Percentiles rank a stretch among this genome's conserved stretches.
Conservation (phyloP, 2,329 filamentous ascomycete species). For the Colletotrichum sp. region DNA sequence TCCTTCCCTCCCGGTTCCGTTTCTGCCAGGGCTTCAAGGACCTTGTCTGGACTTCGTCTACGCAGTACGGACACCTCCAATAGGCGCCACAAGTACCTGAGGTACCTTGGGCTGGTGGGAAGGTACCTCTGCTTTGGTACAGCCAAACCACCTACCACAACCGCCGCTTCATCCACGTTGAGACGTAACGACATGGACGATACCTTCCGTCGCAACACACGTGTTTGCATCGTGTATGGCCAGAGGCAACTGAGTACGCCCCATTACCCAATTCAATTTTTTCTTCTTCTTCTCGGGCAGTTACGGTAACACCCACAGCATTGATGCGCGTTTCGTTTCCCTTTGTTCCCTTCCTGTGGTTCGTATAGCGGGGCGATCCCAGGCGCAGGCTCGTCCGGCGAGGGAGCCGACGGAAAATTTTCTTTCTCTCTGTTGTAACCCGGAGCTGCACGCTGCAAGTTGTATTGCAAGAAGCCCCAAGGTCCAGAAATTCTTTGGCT, state of each 20-base stretch:
- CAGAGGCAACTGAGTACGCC: neutral
- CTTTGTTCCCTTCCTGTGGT: neutral
- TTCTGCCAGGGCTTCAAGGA: neutral
- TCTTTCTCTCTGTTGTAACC: neutral
- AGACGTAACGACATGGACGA: neutral
- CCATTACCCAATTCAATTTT: neutral
- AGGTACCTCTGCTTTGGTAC: neutral
- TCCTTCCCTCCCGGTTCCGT: slow-evolving; percentile 6
- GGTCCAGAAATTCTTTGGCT: neutral
- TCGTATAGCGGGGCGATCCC: neutral
- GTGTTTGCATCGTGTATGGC: slow-evolving; percentile 5
- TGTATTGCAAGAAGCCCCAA: neutral
- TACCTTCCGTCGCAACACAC: neutral
- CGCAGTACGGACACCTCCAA: neutral
- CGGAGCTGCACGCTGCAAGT: neutral
- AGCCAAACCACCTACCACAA: slow-evolving; percentile 2
- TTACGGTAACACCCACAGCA: neutral
- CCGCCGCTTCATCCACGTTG: slow-evolving; percentile 11
- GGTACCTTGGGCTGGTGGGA: neutral
- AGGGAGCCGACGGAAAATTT: slow-evolving; percentile 11
- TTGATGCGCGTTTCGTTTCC: neutral
- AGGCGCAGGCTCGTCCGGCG: neutral
- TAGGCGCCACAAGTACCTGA: neutral
- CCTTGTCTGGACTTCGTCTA: neutral
- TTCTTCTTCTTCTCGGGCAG: neutral